Base-by-base conservation (phyloP, 257 asterid genomes). In the Nicotiana benthamiana region DNA sequence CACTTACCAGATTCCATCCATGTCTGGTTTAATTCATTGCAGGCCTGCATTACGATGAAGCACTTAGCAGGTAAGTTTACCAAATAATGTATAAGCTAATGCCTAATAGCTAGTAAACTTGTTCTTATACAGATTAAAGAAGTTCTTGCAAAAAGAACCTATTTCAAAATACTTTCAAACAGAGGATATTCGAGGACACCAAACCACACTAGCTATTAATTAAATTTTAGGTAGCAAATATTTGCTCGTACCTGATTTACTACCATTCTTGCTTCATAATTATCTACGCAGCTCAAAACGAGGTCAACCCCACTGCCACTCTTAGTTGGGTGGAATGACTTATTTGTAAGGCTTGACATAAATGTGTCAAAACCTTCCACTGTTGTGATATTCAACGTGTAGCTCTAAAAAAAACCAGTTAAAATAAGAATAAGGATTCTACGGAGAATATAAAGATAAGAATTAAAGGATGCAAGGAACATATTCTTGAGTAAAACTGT, bases 231-330 rank as follows among this genome's bases (percentile, higher is more conserved):
- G 48, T 18, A 62, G 52, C 11, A 83, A 74, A 87, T 81, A 70
- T 64, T 68, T 79, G 78, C 26, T 74, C 87, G 63, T 82, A 93
- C 99, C 97, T 95, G 99, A 91, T 95, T 95, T 81, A 95, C 98
- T 80, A 93, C 99, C 99, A 95, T 95, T 89, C 98, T 90, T 74
- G 99, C 99, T 90, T 95, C 99, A 83, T 95, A 95, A 89, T 95
- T 95, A 88, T 95, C 99, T 27, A 95, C 99, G 80, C 99, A 93
- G 88, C 99, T 95, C 79, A 95, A 90, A 79, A 95, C 92, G 75
- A 95, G 99, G 89, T 93, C 96, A 81, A 95, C 90, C 82, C 98
- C 99, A 68, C 81, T 78, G 70, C 93, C 98, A 85, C 90, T 97
- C 87, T 88, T 91, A 83, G 84, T 85, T 70, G 96, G 90, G 36